phyloP scores from a whole-genome alignment of 495 filamentous ascomycete species.

The Hypoxylon perforatum region DNA sequence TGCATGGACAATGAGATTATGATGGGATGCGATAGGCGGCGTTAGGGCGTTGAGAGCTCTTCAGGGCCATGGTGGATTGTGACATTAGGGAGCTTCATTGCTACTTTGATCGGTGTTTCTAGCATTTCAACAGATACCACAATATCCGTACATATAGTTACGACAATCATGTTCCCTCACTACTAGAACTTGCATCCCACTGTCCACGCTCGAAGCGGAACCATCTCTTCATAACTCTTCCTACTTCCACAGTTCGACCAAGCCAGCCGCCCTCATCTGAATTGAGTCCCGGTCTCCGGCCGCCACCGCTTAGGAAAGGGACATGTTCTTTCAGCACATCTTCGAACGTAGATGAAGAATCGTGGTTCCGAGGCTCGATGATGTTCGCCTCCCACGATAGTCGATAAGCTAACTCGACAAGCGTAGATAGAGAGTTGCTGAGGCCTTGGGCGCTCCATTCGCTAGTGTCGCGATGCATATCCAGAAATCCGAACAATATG shows the following conservation, averaged over 20 bases:
- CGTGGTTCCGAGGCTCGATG: constrained; percentile 44
- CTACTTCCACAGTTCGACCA: constrained; percentile 74
- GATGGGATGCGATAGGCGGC: constrained; percentile 48
- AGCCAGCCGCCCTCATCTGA: constrained; percentile 69
- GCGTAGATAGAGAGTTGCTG: constrained; percentile 70
- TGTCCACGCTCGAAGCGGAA: constrained; percentile 66
- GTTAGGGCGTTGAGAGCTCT: constrained; percentile 29
- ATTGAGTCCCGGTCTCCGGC: constrained; percentile 55
- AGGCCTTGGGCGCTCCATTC: constrained; percentile 89
- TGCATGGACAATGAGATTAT: constrained; percentile 37
- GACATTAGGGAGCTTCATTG: constrained; percentile 12
- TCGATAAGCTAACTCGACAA: constrained; percentile 73
- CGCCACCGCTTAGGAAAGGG: constrained; percentile 71
- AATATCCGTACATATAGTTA: constrained; percentile 6
- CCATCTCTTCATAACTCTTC: constrained; percentile 76
- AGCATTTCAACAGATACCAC: constrained; percentile 15
- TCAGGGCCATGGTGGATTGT: background rate
- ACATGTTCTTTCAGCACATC: constrained; percentile 65
- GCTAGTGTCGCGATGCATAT: constrained; percentile 74
- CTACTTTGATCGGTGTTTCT: constrained; percentile 14
- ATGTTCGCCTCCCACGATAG: constrained; percentile 47
- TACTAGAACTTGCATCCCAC: constrained; percentile 40
- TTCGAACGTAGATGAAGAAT: constrained; percentile 28
- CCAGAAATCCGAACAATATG: constrained; percentile 72
- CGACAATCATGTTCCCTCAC: background rate